Conservation (phyloP, 2,329 filamentous ascomycete species). For the Fusarium haematococcum region DNA sequence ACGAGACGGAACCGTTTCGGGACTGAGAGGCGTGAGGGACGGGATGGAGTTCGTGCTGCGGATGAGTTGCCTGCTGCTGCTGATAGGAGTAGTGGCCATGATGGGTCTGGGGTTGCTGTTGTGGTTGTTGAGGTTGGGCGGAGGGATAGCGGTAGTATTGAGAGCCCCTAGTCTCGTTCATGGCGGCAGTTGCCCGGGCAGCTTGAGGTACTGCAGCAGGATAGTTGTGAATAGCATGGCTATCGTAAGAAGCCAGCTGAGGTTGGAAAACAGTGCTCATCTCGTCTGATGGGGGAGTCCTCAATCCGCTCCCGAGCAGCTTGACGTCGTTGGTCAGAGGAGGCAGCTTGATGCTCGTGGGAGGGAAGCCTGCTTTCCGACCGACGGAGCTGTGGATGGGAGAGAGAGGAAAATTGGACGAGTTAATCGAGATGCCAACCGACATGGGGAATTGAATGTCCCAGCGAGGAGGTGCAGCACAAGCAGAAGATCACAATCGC, state of each 20-base stretch:
- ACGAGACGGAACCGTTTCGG: constrained; percentile 32
- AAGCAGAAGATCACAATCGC: constrained; percentile 9
- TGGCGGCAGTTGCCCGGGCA: constrained; percentile 45
- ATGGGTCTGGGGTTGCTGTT: constrained; percentile 19
- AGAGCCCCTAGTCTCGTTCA: constrained; percentile 50
- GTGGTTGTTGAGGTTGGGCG: constrained; percentile 38
- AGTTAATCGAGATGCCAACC: constrained; percentile 40
- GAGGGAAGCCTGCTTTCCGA: constrained; percentile 32
- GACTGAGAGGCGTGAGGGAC: constrained; percentile 25
- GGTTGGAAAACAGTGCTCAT: constrained; percentile 67
- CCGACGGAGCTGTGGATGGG: constrained; percentile 34
- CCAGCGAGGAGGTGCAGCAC: constrained; percentile 6
- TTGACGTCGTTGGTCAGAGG: constrained; percentile 32
- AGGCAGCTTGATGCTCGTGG: constrained; percentile 29
- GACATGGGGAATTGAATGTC: constrained; percentile 43
- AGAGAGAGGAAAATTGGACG: constrained; percentile 39
- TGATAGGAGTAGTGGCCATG: constrained; percentile 25
- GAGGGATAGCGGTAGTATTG: constrained; percentile 48
- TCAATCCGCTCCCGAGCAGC: constrained; percentile 54
- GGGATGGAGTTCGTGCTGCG: constrained; percentile 23
- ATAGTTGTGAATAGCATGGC: constrained; percentile 57
- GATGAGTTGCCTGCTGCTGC: constrained; percentile 22
- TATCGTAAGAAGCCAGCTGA: constrained; percentile 60
- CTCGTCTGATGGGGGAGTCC: constrained; percentile 63
- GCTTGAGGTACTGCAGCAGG: constrained; percentile 50